Evolutionary conservation across 2,329 filamentous ascomycete genomes (phyloP), one percentile per base, ranked within the genome.

Genomic region (Alternaria infectoria): DNA sequence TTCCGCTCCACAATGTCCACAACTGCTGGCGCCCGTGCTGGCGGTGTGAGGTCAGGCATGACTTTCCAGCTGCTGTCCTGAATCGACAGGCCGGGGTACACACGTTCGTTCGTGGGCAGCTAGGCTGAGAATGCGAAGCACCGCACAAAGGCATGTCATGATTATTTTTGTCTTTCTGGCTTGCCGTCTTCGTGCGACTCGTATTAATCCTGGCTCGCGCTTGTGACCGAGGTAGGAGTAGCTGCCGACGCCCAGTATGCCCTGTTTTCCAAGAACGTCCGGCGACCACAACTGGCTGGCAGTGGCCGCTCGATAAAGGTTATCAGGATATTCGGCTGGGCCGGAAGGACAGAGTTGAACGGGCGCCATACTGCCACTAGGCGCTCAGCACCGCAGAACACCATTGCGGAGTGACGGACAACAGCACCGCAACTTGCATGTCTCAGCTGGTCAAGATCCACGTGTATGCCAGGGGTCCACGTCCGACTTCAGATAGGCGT

Each of bases 151-250:
- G 54, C 63, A 63, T 62, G 70, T 72, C 67, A 72, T 69, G 70
- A 69, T 74, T 77, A 74, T 77, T 77, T 77, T 74, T 69, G 73
- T 74, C 69, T 51, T 59, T 50, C 57, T 54, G 62, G 64, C 61
- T 65, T 69, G 67, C 69, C 66, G 71, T 55, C 64, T 69, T 69
- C 61, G 69, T 70, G 66, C 67, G 60, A 70, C 71, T 75, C 76
- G 74, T 77, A 74, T 72, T 68, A 40, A 64, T 68, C 69, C 64
- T 69, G 57, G 65, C 57, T 62, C 60, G 52, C 63, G 46, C 59
- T 21, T 51, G 72, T 68, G 68, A 66, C 57, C 52, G 60, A 67
- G 61, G 61, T 67, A 62, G 54, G 59, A 62, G 64, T 57, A 57
- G 63, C 61, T 57, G 52, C 61, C 61, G 52, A 59, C 61, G 56